Evolutionary conservation across 2,329 filamentous ascomycete genomes (phyloP).

Genomic region (Sclerotinia trifoliorum): DNA sequence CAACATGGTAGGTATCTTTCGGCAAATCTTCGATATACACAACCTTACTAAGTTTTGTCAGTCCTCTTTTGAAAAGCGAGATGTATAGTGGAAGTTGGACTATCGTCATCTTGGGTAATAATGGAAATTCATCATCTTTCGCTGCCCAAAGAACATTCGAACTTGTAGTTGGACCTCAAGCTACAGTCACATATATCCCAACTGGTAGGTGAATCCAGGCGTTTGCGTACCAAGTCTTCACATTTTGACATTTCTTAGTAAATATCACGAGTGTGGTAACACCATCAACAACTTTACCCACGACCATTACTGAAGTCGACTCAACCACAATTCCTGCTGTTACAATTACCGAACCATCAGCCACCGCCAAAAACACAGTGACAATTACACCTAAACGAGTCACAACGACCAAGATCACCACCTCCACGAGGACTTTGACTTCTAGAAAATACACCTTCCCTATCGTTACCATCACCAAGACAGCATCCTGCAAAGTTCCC

Average conservation of each 20-base stretch:
- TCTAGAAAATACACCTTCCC: slow-evolving; percentile 16
- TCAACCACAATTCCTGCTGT: slow-evolving; percentile 3
- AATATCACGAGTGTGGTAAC: slow-evolving; percentile 16
- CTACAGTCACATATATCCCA: slow-evolving; percentile 14
- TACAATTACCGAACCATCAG: slow-evolving; percentile 10
- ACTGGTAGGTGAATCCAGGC: not conserved
- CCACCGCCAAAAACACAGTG: slow-evolving; percentile 5
- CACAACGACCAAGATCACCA: slow-evolving; percentile 1
- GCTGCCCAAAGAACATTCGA: slow-evolving; percentile 20
- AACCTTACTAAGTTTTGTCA: not conserved
- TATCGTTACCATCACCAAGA: slow-evolving; percentile 8
- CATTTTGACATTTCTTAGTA: slow-evolving; percentile 14
- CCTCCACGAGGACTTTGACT: slow-evolving; percentile 9
- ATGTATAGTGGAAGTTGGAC: slow-evolving; percentile 22
- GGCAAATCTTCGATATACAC: not conserved
- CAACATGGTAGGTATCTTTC: slow-evolving; percentile 7
- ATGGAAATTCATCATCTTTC: slow-evolving; percentile 17
- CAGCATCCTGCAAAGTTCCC: slow-evolving; percentile 15
- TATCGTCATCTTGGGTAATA: slow-evolving; percentile 19
- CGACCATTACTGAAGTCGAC: not conserved
- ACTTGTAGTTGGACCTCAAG: slow-evolving; percentile 13
- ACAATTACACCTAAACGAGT: slow-evolving; percentile 11
- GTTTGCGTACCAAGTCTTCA: not conserved
- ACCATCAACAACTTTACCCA: slow-evolving; percentile 14
- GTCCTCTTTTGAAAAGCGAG: slow-evolving; percentile 14